phyloP scores from a whole-genome alignment of 345 rosid species.

The Brassica rapa region DNA sequence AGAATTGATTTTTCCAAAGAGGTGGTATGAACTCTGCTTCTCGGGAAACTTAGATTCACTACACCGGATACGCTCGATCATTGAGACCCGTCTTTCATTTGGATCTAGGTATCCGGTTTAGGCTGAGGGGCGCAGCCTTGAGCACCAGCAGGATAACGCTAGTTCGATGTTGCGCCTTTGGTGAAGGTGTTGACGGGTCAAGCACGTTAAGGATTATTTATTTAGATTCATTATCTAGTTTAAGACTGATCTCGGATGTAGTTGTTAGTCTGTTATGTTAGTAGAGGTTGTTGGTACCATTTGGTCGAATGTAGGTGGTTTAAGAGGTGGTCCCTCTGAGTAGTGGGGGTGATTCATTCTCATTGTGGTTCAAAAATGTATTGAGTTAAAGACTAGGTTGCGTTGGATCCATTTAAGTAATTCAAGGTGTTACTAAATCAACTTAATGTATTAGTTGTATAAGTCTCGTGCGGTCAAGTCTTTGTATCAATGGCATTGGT shows the following conservation, averaged over 20 bases:
- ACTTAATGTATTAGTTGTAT: not conserved
- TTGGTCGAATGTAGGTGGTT: not conserved
- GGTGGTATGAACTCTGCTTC: no score
- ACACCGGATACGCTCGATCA: not conserved
- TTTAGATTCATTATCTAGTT: not conserved
- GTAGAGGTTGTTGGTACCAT: not conserved
- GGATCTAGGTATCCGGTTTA: not conserved
- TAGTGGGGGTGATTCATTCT: not conserved
- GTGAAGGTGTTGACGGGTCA: not conserved
- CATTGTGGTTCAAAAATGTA: not conserved
- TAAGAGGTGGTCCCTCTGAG: not conserved
- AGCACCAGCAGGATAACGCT: not conserved
- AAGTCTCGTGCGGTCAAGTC: not conserved
- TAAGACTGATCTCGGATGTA: not conserved
- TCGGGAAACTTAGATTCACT: not conserved
- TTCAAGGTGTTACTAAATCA: not conserved
- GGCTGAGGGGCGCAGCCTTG: not conserved
- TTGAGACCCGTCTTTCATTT: not conserved
- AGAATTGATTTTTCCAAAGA: not conserved
- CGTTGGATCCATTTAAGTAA: not conserved
- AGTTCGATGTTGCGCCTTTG: not conserved
- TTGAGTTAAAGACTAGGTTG: not conserved
- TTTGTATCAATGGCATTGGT: not conserved
- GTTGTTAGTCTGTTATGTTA: no score
- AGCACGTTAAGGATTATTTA: not conserved